These are phyloP conservation scores for Cercospora sp. DNA, from an alignment of 2,329 filamentous ascomycete genomes.

Conservation along the genomic window DNA sequence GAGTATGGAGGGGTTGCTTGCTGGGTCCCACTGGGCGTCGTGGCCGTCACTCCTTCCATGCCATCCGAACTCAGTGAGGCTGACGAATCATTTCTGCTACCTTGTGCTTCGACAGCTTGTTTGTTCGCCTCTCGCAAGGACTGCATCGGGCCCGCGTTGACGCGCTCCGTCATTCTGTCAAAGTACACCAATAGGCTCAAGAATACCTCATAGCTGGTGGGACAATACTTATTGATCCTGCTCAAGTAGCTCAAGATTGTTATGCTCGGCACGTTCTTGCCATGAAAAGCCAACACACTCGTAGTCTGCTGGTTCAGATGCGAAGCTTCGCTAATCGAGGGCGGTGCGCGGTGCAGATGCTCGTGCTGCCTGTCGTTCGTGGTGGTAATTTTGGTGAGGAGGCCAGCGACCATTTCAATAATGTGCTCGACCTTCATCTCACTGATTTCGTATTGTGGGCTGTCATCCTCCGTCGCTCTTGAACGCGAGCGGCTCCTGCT, in stretches of 20 bases:
- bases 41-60: conserved; percentile 35
- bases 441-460: conserved; percentile 85
- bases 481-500: conserved; percentile 42
- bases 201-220: conserved; percentile 97
- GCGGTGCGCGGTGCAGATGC: conserved; percentile 74
- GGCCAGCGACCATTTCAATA: conserved; percentile 97
- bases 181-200: conserved; percentile 94
- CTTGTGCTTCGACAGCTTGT: conserved; percentile 42
- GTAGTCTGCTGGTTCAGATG: conserved; percentile 64
- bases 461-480: conserved; percentile 52
- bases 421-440: conserved; percentile 96
- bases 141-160: conserved; percentile 77
- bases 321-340: conserved; percentile 59
- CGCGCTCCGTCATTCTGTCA: conserved; percentile 95
- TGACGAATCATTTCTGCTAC: conserved; percentile 23
- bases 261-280: conserved; percentile 96
- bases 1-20: conserved; percentile 52
- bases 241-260: conserved; percentile 94
- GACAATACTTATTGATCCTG: conserved; percentile 97
- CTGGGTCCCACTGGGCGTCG: conserved; percentile 40
- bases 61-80: conserved; percentile 32
- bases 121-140: conserved; percentile 58
- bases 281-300: conserved; percentile 89
- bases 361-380: conserved; percentile 96
- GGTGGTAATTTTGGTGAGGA: conserved; percentile 94